Evolutionary conservation across 2,329 filamentous ascomycete genomes (phyloP).

Genomic region (Microdochium trichocladiopsis): DNA sequence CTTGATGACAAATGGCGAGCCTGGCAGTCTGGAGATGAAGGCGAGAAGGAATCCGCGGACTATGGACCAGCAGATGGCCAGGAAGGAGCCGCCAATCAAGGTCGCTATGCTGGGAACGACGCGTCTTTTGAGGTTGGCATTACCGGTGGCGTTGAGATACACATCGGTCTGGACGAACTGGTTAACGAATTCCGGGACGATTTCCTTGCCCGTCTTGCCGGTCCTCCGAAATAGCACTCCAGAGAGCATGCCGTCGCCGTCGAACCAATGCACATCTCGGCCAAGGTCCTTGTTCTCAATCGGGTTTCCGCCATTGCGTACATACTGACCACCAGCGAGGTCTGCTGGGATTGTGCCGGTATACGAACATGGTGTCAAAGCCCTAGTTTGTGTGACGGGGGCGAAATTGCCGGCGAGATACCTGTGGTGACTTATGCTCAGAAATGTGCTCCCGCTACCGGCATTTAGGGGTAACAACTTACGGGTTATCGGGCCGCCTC

Average conservation of each 20-base stretch:
- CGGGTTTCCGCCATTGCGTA: slow-evolving; percentile 66
- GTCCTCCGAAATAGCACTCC: slow-evolving; percentile 52
- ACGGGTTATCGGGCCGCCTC: not conserved
- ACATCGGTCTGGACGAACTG: slow-evolving; percentile 64
- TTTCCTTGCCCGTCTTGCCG: slow-evolving; percentile 24
- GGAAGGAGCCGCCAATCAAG: slow-evolving; percentile 49
- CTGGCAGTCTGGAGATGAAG: slow-evolving; percentile 48
- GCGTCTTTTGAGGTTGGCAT: slow-evolving; percentile 39
- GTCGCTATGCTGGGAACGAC: slow-evolving; percentile 63
- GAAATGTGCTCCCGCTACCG: not conserved
- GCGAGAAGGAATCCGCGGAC: slow-evolving; percentile 51
- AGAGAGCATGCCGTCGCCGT: slow-evolving; percentile 68
- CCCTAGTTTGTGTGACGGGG: slow-evolving; percentile 48
- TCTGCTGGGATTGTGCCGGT: slow-evolving; percentile 56
- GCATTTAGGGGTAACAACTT: not conserved
- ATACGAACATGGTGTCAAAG: slow-evolving; percentile 49
- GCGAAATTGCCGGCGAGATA: slow-evolving; percentile 66
- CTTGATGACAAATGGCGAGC: slow-evolving; percentile 49
- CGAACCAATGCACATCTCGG: slow-evolving; percentile 66
- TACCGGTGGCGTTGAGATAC: slow-evolving; percentile 46
- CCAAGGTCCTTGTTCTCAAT: slow-evolving; percentile 52
- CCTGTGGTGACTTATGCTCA: slow-evolving; percentile 17
- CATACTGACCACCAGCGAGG: slow-evolving; percentile 61
- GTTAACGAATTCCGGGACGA: slow-evolving; percentile 60
- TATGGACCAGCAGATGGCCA: slow-evolving; percentile 42